Conservation (phyloP, 1,139 yeast species). For the Saccharomyces pastorianus region DNA sequence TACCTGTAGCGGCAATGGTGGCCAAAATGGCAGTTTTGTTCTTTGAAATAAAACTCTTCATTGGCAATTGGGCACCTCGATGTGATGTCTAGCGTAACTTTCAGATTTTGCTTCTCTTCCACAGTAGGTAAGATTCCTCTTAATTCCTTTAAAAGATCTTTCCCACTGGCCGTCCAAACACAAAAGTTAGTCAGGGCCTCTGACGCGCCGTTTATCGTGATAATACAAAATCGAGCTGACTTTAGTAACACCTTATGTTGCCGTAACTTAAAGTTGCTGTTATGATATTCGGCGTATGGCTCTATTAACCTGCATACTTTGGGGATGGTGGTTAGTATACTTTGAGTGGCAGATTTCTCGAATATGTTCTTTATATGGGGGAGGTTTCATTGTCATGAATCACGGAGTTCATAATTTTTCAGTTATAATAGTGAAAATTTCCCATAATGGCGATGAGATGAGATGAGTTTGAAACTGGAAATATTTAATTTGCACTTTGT, state of each 20-base stretch:
- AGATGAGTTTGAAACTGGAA: not conserved
- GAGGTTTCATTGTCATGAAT: not conserved
- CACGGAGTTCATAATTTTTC: not conserved
- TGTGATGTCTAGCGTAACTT: not conserved
- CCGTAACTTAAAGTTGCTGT: too few relatives aligned
- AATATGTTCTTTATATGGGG: too few relatives aligned
- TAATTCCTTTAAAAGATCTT: not conserved
- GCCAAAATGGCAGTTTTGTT: constrained; percentile 55
- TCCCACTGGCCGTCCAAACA: not conserved
- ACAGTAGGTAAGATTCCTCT: not conserved
- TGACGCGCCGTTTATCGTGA: not conserved
- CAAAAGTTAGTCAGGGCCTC: not conserved
- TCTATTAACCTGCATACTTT: too few relatives aligned
- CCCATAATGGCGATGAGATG: not conserved
- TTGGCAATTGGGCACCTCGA: not conserved
- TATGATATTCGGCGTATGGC: too few relatives aligned
- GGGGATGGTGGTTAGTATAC: too few relatives aligned
- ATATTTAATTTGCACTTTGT: too few relatives aligned
- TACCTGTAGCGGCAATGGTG: constrained; percentile 54
- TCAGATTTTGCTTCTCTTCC: not conserved
- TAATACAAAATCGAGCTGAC: too few relatives aligned
- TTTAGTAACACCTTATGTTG: not conserved
- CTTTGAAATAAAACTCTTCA: constrained; percentile 41
- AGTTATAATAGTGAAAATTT: not conserved
- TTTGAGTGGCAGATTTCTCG: too few relatives aligned